These are phyloP conservation scores for Closterium sp. DNA, from an alignment of 139 green algal genomes.

Conservation along the genomic window DNA sequence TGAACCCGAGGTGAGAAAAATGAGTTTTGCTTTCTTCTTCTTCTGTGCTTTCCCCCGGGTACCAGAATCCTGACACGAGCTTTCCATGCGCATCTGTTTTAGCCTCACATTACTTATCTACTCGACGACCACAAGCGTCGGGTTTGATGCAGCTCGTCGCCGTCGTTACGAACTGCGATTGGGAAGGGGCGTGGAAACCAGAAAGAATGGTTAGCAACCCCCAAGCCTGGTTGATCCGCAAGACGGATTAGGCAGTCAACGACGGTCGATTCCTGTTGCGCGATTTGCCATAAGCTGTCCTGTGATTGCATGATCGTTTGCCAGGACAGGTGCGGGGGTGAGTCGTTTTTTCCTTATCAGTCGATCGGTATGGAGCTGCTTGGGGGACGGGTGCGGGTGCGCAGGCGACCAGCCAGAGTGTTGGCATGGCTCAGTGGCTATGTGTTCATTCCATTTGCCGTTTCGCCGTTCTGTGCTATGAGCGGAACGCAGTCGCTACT, in stretches of 20 bases:
- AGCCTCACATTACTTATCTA: background rate
- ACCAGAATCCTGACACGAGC: background rate
- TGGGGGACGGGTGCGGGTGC: too few species aligned
- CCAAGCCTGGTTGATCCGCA: background rate
- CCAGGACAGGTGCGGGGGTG: too few species aligned
- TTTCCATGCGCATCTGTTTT: background rate
- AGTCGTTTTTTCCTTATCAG: too few species aligned
- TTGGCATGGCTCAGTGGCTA: too few species aligned
- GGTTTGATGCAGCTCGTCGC: background rate
- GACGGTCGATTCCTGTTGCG: background rate
- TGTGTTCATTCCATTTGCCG: too few species aligned
- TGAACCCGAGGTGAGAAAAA: conserved; percentile 36
- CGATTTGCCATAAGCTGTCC: background rate
- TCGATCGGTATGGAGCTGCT: too few species aligned
- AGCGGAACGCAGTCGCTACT: too few species aligned
- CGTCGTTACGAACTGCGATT: background rate
- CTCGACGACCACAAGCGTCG: background rate
- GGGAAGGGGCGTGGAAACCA: too few species aligned
- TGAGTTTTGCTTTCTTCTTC: background rate
- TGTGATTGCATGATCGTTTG: background rate
- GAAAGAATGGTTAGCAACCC: background rate
- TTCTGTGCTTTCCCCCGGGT: background rate
- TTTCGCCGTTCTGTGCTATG: too few species aligned
- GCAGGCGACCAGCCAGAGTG: too few species aligned
- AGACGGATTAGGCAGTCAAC: background rate